Evolutionary conservation across 78 protist species (phyloP).

Genomic region (Creolimax fragrantissima): DNA sequence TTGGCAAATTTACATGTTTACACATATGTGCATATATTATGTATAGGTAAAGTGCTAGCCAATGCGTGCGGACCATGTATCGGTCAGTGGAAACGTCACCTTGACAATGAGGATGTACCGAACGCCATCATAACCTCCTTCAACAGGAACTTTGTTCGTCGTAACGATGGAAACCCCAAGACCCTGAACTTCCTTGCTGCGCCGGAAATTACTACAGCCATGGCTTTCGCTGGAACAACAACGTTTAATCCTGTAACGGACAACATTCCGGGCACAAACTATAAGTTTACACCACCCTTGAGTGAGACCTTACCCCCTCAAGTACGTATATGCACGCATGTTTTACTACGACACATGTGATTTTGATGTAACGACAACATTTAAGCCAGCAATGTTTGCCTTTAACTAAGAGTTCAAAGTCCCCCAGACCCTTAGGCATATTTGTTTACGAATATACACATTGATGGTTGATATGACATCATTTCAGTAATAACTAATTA

Average conservation of each 20-base stretch:
- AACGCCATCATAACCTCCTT: constrained; percentile 77
- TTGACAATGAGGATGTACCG: constrained; percentile 31
- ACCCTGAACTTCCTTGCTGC: constrained; percentile 84
- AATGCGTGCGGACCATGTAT: constrained; percentile 94
- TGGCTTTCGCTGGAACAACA: constrained; percentile 64
- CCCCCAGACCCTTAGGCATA: too few relatives aligned
- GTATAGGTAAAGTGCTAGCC: constrained; percentile 66
- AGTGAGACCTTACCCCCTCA: not conserved
- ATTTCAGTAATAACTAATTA: too few relatives aligned
- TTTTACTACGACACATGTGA: too few relatives aligned
- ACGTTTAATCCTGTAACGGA: constrained; percentile 75
- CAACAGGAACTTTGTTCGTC: constrained; percentile 80
- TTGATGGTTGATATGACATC: too few relatives aligned
- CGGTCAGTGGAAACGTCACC: constrained; percentile 76
- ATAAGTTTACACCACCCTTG: constrained; percentile 53
- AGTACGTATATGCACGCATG: too few relatives aligned
- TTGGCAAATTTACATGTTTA: too few relatives aligned
- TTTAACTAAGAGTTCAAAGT: too few relatives aligned
- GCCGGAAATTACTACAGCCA: constrained; percentile 60
- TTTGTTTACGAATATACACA: too few relatives aligned
- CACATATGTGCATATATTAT: too few relatives aligned
- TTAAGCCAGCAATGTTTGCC: too few relatives aligned
- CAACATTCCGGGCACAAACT: constrained; percentile 31
- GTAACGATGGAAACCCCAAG: constrained; percentile 76
- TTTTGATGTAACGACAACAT: too few relatives aligned